phyloP scores from a whole-genome alignment of 129 eudicot species.

The Solidago caesia region DNA sequence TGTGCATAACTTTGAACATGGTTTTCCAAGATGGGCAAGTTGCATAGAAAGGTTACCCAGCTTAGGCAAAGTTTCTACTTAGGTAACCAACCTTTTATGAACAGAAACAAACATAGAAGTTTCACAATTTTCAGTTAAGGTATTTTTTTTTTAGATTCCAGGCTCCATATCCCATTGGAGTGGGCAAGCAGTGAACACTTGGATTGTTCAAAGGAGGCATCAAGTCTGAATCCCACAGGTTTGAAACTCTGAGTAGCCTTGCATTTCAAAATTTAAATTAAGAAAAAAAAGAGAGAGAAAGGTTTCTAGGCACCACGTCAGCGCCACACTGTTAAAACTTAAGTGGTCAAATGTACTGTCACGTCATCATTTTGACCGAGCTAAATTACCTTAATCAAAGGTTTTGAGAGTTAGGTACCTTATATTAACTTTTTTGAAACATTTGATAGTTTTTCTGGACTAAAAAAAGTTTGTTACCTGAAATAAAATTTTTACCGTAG shows the following conservation, averaged over 20 bases:
- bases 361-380: not conserved
- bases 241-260: too few species aligned
- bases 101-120: not conserved
- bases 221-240: too few species aligned
- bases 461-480: not conserved
- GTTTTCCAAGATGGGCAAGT: constrained; percentile 9
- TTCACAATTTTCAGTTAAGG: not conserved
- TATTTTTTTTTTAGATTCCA: too few species aligned
- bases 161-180: too few species aligned
- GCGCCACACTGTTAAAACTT: not conserved
- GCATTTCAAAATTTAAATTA: too few species aligned
- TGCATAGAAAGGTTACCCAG: not conserved
- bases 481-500: not conserved
- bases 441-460: not conserved
- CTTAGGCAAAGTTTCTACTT: not conserved
- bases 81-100: not conserved
- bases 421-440: not conserved
- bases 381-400: not conserved
- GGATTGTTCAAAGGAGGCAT: too few species aligned
- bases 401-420: not conserved
- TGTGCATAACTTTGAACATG: constrained; percentile 11
- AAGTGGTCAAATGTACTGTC: not conserved
- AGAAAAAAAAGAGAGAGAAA: too few species aligned
- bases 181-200: too few species aligned
- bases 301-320: too few species aligned